Conservation (phyloP, 176 grass and related monocot species). For the Melocanna baccifera region DNA sequence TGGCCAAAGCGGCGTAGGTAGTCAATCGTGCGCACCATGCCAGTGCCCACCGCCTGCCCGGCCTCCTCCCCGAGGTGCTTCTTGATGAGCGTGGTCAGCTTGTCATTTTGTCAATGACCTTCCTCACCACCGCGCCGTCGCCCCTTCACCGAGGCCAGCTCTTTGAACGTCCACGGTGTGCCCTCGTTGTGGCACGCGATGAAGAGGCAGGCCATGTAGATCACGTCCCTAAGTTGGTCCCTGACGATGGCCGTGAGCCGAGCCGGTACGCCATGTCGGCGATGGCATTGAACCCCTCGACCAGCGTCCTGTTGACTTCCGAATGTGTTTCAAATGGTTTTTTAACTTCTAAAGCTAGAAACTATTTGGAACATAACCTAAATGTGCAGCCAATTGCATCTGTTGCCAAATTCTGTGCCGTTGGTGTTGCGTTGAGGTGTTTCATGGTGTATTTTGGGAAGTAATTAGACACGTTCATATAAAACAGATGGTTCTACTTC, state of each 20-base stretch:
- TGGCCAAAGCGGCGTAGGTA: constrained; percentile 44
- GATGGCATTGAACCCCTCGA: not conserved
- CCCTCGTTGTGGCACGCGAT: constrained; percentile 50
- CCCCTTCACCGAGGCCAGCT: constrained; percentile 26
- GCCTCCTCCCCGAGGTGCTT: constrained; percentile 32
- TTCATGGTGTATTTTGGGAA: too few relatives aligned
- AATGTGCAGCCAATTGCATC: too few relatives aligned
- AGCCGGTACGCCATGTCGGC: constrained; percentile 43
- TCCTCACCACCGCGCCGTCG: constrained; percentile 8
- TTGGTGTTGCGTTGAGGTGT: too few relatives aligned
- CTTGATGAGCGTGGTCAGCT: constrained; percentile 29
- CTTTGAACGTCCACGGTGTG: constrained; percentile 46
- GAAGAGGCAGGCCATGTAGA: constrained; percentile 46
- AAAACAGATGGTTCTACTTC: too few relatives aligned
- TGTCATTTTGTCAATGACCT: constrained; percentile 35
- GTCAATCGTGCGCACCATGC: constrained; percentile 30
- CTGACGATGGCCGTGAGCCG: constrained; percentile 35
- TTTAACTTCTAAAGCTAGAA: too few relatives aligned
- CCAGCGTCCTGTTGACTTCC: too few relatives aligned
- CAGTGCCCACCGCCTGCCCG: constrained; percentile 17
- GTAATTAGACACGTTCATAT: too few relatives aligned
- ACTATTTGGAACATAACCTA: too few relatives aligned
- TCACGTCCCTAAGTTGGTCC: constrained; percentile 7
- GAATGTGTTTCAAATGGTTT: too few relatives aligned
- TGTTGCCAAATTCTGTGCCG: too few relatives aligned